Conservation (phyloP, 106 monocot genomes). For the Phalaenopsis equestris region DNA sequence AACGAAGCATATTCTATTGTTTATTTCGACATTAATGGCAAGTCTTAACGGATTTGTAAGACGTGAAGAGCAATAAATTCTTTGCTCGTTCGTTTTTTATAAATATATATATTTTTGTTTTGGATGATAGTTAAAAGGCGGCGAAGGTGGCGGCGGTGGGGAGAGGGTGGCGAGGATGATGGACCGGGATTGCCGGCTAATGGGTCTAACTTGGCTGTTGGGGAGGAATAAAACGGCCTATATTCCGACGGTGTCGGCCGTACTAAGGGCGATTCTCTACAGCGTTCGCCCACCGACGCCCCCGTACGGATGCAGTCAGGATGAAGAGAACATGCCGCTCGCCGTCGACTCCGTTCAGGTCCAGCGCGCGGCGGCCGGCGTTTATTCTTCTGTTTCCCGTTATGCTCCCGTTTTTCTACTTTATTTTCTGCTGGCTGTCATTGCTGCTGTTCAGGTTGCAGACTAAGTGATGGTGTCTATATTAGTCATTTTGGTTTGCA, state of each 20-base stretch:
- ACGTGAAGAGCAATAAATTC: neutral
- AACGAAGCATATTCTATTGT: neutral
- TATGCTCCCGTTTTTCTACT: neutral
- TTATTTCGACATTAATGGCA: constrained; percentile 3
- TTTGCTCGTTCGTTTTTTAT: too few relatives aligned
- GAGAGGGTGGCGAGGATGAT: constrained; percentile 52
- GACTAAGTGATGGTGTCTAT: neutral
- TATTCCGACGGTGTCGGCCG: constrained; percentile 90
- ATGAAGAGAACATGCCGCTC: constrained; percentile 99
- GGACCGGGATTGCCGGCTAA: constrained; percentile 83
- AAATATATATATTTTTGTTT: neutral
- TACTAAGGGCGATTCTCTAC: constrained; percentile 76
- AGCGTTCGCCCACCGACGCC: constrained; percentile 18
- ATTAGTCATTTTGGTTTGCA: neutral
- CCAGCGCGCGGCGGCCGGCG: constrained; percentile 24
- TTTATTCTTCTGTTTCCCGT: neutral
- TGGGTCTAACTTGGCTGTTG: constrained; percentile 94
- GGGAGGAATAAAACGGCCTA: constrained; percentile 65
- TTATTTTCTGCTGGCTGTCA: neutral
- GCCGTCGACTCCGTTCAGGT: constrained; percentile 93
- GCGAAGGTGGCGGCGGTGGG: constrained; percentile 5
- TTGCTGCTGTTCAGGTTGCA: neutral
- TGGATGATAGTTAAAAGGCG: constrained; percentile 34
- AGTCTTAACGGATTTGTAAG: neutral
- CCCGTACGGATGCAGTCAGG: constrained; percentile 53